Evolutionary conservation across 441 rosid genomes (phyloP).

Genomic region (Gossypium laxum): DNA sequence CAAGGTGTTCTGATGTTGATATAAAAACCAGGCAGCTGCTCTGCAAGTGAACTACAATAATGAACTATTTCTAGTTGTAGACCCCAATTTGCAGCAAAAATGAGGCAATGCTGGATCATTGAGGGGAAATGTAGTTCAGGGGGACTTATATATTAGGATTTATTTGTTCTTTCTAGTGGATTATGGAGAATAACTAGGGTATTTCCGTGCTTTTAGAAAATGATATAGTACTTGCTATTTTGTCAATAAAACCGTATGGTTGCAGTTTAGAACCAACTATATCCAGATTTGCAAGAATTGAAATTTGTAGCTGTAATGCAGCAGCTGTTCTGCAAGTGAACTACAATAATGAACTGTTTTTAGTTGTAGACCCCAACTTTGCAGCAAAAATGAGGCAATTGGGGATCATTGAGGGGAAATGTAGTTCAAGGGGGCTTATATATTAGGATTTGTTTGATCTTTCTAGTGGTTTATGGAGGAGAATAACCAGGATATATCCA

Average conservation of each 20-base stretch:
- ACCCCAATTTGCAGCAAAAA: neutral
- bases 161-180: neutral
- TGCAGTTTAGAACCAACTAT: no score
- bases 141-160: neutral
- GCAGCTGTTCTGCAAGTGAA: neutral
- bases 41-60: neutral
- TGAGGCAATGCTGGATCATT: neutral
- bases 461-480: neutral
- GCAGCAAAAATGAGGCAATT: neutral
- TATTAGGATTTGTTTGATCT: neutral
- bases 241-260: neutral
- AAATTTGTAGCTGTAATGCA: no score
- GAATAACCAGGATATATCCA: neutral
- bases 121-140: neutral
- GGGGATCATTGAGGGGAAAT: neutral
- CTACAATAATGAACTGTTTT: neutral
- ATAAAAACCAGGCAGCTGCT: neutral
- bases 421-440: neutral
- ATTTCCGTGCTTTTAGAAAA: neutral
- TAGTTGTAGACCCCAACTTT: neutral
- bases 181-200: neutral
- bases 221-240: neutral
- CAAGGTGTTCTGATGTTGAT: neutral
- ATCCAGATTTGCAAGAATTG: no score
- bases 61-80: neutral